Percentiles rank a stretch among this genome's conserved stretches.
phyloP scores from a whole-genome alignment of 116 monocot species.

The Iris pallida region DNA sequence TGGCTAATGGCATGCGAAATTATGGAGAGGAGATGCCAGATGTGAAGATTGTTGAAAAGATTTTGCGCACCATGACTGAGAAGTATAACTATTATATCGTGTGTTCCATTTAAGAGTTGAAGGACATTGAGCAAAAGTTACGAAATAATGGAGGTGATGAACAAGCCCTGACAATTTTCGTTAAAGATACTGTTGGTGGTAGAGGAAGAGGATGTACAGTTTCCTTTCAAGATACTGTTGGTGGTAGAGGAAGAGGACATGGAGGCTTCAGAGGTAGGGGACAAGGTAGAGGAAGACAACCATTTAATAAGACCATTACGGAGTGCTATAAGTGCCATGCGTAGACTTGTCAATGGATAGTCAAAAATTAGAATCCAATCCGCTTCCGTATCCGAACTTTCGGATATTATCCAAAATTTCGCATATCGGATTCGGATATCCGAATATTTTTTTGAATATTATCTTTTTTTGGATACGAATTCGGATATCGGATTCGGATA shows the following conservation, averaged over 20 bases:
- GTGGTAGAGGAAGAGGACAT: slow-evolving; percentile 12
- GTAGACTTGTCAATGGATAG: no score
- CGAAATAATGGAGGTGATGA: neutral
- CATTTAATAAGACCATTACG: neutral
- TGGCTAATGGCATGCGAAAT: neutral
- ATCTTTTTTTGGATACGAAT: no score
- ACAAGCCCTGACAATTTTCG: neutral
- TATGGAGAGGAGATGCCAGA: slow-evolving; percentile 3
- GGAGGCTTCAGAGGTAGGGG: slow-evolving; percentile 1
- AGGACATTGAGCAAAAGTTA: slow-evolving; percentile 2
- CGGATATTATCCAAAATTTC: no score
- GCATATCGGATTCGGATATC: no score
- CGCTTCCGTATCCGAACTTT: no score
- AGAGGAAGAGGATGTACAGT: slow-evolving; percentile 15
- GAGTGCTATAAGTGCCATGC: no score
- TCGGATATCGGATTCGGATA: no score
- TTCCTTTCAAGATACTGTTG: neutral
- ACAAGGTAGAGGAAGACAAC: slow-evolving; percentile 11
- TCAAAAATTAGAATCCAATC: no score
- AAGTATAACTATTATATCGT: slow-evolving; percentile 1
- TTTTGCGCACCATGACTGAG: neutral
- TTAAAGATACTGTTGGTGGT: neutral
- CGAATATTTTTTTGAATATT: no score
- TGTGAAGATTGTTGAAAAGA: slow-evolving; percentile 13
- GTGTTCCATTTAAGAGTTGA: slow-evolving; percentile 5